Conservation (phyloP, 2,329 filamentous ascomycete genomes). For the Colletotrichum neosansevieriae region DNA sequence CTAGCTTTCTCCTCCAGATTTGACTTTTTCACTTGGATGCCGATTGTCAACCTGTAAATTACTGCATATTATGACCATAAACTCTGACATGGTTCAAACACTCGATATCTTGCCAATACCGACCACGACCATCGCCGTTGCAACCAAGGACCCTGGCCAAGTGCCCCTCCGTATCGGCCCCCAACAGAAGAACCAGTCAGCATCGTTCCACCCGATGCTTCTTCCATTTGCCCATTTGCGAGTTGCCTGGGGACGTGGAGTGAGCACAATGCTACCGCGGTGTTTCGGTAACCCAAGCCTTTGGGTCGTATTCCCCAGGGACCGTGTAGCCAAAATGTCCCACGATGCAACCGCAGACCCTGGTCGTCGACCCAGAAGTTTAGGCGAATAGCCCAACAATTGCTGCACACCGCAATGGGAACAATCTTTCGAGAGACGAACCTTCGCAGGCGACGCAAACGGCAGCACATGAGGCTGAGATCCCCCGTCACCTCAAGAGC, state of each 20-base stretch:
- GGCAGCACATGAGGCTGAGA: not conserved
- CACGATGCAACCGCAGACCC: constrained; percentile 21
- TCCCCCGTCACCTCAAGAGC: not conserved
- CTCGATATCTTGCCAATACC: not conserved
- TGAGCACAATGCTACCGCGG: not conserved
- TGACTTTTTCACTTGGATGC: constrained; percentile 9
- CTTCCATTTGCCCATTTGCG: not conserved
- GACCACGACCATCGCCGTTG: not conserved
- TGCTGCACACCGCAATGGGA: constrained; percentile 8
- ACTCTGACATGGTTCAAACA: not conserved
- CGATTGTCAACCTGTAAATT: constrained; percentile 5
- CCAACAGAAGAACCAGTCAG: not conserved
- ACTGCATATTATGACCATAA: constrained; percentile 2
- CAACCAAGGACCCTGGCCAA: not conserved
- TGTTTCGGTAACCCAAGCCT: constrained; percentile 10
- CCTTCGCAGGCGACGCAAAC: not conserved
- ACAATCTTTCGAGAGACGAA: not conserved
- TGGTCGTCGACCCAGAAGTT: constrained; percentile 2
- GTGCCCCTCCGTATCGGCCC: not conserved
- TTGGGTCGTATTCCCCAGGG: constrained; percentile 33
- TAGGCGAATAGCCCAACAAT: constrained; percentile 1
- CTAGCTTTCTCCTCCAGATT: not conserved
- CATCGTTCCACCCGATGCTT: constrained; percentile 4
- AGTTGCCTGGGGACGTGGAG: too few species aligned
- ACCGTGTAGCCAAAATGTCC: constrained; percentile 15